Evolutionary conservation across 2,329 filamentous ascomycete genomes (phyloP), one percentile per base, ranked within the genome.

Genomic region (Talaromyces verruculosus): DNA sequence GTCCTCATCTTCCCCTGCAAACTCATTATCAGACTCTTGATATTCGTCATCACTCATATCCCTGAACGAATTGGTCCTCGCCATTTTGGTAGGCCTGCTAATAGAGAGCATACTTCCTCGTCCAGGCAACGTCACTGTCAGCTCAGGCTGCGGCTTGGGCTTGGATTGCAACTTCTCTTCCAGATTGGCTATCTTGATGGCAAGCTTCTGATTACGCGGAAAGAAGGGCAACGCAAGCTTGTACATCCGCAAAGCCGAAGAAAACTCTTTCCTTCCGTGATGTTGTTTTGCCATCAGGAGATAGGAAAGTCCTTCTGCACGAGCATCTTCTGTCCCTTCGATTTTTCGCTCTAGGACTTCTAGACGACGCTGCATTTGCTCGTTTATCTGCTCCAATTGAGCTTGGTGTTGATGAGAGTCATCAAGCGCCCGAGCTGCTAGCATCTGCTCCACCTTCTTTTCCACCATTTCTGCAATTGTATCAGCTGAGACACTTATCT

Each of bases 401-500:
- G 70, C 76, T 69, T 78, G 79, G 68, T 19, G 75, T 65, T 49
- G 80, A 69, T 66, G 81, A 75, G 67, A 84, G 78, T 89, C 87
- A 68, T 85, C 84, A 17, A 87, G 74, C 0, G 86, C 87, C 63
- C 90, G 87, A n/a, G 89, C 89, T 0, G 93, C 92, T 0, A 98
- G 83, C 41, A 95, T 93, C 79, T 97, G 93, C 67, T 90, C 89
- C 0, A 98, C 91, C 73, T 96, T 96, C 71, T 90, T 91, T 77
- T 97, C 91, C 1, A 98, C 92, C 80, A 97, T 88, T 45, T 93
- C 91, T 76, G 97, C 93, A 67, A 98, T 96, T 62, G 89, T 89
- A 13, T 88, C 89, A 19, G 88, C 86, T 0, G 89, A 90, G 8
- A 92, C 68, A 79, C 86, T 43, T 28, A 72, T 69, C 49, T 81